phyloP scores from a whole-genome alignment of 306 rosid species.

The Sindora glabra region DNA sequence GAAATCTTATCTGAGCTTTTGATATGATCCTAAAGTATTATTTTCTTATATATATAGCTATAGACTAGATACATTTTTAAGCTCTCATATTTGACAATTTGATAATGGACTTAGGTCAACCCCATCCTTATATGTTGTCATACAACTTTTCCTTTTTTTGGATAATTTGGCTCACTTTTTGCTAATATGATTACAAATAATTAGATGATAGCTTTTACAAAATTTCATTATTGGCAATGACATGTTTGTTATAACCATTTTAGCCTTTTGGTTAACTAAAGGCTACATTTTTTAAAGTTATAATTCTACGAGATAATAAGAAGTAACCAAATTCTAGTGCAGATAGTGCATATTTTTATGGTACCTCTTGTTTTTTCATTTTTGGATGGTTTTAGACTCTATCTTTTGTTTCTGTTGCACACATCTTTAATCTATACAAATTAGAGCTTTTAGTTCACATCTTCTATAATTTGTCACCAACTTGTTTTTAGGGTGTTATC shows the following conservation, averaged over 20 bases:
- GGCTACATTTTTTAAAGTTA: conserved; percentile 48
- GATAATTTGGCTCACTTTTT: no score
- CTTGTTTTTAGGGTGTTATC: conserved; percentile 5
- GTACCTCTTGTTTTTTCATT: conserved; percentile 27
- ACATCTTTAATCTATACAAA: conserved; percentile 14
- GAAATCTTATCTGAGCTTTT: no score
- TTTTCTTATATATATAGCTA: no score
- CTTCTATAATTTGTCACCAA: background rate
- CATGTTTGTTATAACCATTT: conserved; percentile 47
- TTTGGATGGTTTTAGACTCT: conserved; percentile 29
- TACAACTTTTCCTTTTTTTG: no score
- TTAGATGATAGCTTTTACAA: no score
- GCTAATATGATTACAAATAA: no score
- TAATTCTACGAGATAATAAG: conserved; percentile 52
- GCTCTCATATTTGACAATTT: no score
- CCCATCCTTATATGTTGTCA: no score
- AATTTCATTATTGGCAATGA: no score
- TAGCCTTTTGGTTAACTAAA: conserved; percentile 19
- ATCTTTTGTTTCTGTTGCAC: conserved; percentile 30
- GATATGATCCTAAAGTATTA: no score
- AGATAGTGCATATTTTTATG: conserved; percentile 19
- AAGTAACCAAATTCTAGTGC: conserved; percentile 39
- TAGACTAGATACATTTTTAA: no score
- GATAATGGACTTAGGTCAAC: no score
- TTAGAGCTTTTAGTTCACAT: conserved; percentile 15